These are phyloP conservation scores for Triticum dicoccoides DNA, from an alignment of 176 grass and related monocot genomes.

Conservation along the genomic window DNA sequence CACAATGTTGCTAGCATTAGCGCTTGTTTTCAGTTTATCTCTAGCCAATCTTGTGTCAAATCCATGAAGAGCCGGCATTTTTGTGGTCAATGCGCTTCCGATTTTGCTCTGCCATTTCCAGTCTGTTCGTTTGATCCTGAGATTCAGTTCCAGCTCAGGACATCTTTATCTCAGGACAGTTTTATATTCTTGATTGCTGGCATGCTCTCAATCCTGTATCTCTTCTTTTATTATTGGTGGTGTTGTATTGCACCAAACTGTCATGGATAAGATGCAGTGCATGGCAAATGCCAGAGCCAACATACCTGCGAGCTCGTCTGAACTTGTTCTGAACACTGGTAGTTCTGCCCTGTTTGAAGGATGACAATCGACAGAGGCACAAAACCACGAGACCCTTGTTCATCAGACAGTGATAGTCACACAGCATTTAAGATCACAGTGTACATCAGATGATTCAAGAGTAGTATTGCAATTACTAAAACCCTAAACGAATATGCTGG, in stretches of 20 bases:
- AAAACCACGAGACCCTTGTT: no score
- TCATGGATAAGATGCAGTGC: not conserved
- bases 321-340: not conserved
- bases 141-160: not conserved
- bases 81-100: not conserved
- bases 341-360: no score
- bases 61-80: not conserved
- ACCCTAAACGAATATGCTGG: no score
- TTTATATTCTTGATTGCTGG: no score
- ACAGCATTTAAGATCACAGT: no score
- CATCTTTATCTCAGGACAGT: not conserved
- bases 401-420: no score
- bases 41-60: not conserved
- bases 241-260: not conserved
- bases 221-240: not conserved
- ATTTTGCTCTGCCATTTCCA: not conserved
- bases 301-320: not conserved
- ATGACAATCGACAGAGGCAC: no score
- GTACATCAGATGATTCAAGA: no score
- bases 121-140: not conserved
- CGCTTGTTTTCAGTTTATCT: not conserved
- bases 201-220: no score
- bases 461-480: no score
- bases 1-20: not conserved
- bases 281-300: not conserved